phyloP scores from a whole-genome alignment of 2,329 filamentous ascomycete genomes.

The Juglanconis oblonga region DNA sequence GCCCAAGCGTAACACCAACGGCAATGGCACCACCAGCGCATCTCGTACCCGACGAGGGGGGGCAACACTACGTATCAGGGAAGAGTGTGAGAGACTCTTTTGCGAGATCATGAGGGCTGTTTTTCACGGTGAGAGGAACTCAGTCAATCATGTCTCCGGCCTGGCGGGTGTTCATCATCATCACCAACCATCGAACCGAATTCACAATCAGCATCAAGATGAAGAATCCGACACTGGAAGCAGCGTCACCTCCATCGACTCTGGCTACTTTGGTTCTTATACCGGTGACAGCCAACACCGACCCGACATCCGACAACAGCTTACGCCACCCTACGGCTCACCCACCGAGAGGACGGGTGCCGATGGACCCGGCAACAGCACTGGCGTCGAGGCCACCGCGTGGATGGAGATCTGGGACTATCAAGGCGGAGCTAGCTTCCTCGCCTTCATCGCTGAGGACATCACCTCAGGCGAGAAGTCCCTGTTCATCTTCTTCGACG shows the following conservation, averaged over 20 bases:
- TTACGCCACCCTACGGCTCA: constrained; percentile 49
- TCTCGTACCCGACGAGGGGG: constrained; percentile 67
- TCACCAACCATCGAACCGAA: constrained; percentile 13
- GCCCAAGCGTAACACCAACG: constrained; percentile 35
- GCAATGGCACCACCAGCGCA: constrained; percentile 34
- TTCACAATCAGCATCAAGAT: constrained; percentile 7
- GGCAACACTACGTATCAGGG: constrained; percentile 94
- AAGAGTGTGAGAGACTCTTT: constrained; percentile 99
- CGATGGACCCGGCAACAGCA: constrained; percentile 26
- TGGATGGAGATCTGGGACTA: constrained; percentile 87
- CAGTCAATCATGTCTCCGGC: constrained; percentile 75
- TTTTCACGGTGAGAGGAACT: constrained; percentile 94
- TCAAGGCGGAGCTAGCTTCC: constrained; percentile 76
- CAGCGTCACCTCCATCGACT: constrained; percentile 14
- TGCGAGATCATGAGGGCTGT: constrained; percentile 90
- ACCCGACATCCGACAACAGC: constrained; percentile 23
- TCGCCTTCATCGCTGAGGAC: constrained; percentile 76
- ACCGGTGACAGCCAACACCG: constrained; percentile 21
- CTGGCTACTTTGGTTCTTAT: constrained; percentile 21
- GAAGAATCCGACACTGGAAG: constrained; percentile 3
- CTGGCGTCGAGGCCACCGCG: constrained; percentile 43
- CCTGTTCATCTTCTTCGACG: constrained; percentile 85
- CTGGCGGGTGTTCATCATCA: constrained; percentile 69
- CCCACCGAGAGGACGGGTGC: constrained; percentile 23
- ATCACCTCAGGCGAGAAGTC: constrained; percentile 53